Conservation (phyloP, 768 basidiomycete species). For the Kwoniella heveanensis region DNA sequence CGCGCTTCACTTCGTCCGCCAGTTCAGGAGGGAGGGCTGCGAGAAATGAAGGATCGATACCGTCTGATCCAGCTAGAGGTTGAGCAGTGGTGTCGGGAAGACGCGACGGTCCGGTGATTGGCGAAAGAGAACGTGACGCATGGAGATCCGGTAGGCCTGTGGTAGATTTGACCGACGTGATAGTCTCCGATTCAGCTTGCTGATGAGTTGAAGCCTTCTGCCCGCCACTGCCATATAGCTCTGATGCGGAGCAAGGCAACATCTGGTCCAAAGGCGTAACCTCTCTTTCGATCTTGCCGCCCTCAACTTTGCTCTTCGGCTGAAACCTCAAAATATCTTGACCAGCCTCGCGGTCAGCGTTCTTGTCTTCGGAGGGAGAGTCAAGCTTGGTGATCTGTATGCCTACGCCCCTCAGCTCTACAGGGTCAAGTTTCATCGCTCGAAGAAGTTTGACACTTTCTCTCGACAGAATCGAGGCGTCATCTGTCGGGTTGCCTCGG, state of each 20-base stretch:
- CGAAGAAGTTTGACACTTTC: slow-evolving; percentile 75
- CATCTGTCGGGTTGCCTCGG: slow-evolving; percentile 65
- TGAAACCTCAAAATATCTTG: slow-evolving; percentile 68
- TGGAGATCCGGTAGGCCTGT: too few relatives aligned
- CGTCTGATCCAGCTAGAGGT: slow-evolving; percentile 35
- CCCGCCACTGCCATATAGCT: too few relatives aligned
- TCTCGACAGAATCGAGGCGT: slow-evolving; percentile 70
- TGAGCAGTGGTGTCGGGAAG: slow-evolving; percentile 1
- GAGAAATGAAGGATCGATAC: slow-evolving; percentile 50
- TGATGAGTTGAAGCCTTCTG: too few relatives aligned
- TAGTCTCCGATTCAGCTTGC: too few relatives aligned
- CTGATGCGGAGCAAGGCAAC: too few relatives aligned
- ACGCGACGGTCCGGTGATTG: slow-evolving; percentile 27
- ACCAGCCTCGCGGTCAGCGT: slow-evolving; percentile 57
- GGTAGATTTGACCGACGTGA: too few relatives aligned
- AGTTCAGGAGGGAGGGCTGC: slow-evolving; percentile 44
- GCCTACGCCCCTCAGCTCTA: slow-evolving; percentile 86
- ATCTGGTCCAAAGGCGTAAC: not conserved
- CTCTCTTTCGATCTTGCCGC: not conserved
- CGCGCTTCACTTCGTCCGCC: slow-evolving; percentile 40
- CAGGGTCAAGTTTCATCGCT: slow-evolving; percentile 74
- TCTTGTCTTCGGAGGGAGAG: slow-evolving; percentile 56
- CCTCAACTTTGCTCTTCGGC: not conserved
- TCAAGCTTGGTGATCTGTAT: slow-evolving; percentile 91
- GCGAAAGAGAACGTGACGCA: not conserved